A percentile compares a stretch with the other conserved stretches of the same genome.
These are phyloP conservation scores for Penicillium coffeae DNA, from an alignment of 495 filamentous ascomycete genomes.

Conservation along the genomic window DNA sequence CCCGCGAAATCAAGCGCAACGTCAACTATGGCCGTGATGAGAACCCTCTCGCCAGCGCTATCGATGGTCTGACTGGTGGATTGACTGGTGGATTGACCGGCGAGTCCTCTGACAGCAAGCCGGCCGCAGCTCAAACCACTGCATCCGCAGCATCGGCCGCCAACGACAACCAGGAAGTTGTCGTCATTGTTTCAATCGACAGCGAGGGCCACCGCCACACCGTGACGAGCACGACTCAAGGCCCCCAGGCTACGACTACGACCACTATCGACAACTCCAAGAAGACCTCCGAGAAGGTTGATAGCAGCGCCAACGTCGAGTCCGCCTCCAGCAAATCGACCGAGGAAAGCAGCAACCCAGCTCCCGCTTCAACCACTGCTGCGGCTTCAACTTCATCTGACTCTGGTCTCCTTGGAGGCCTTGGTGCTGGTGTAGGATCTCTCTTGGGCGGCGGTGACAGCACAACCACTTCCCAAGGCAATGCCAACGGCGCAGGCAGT, in stretches of 20 bases:
- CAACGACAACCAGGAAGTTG: conserved; percentile 13
- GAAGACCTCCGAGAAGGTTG: conserved; percentile 3
- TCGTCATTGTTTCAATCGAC: conserved; percentile 21
- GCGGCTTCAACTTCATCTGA: not conserved
- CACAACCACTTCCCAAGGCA: not conserved
- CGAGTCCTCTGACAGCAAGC: no score
- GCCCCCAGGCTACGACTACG: conserved; percentile 11
- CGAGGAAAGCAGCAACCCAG: not conserved
- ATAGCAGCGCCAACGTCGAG: not conserved
- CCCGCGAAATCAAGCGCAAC: conserved; percentile 43
- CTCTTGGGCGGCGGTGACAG: not conserved
- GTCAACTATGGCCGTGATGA: conserved; percentile 10
- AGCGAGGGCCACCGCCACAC: conserved; percentile 13
- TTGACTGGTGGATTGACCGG: no score
- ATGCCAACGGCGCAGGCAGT: not conserved
- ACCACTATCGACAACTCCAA: conserved; percentile 8
- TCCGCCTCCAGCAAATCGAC: not conserved
- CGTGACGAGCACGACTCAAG: conserved; percentile 15
- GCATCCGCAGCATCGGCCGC: not conserved
- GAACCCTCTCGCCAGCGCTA: not conserved
- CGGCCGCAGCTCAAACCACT: no score
- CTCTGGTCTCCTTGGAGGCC: not conserved
- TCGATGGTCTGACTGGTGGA: not conserved
- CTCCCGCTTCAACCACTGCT: conserved; percentile 3
- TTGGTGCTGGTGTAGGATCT: not conserved